Evolutionary conservation across 2,329 filamentous ascomycete genomes (phyloP), one percentile per base, ranked within the genome.

Genomic region (Hyphodiscus sp.): DNA sequence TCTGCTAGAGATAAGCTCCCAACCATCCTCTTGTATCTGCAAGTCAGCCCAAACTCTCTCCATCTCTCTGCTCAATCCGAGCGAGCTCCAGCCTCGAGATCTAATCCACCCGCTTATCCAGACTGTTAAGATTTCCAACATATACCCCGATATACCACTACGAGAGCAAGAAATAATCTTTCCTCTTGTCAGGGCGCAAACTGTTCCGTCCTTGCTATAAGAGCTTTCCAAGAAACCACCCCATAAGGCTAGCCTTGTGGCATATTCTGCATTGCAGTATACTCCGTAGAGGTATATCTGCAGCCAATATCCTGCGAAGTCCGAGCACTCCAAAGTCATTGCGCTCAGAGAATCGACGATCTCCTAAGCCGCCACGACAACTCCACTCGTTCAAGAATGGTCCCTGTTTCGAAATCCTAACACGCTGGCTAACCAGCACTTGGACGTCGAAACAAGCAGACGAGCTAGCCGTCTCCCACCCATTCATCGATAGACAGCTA

Each of bases 391-490:
- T 59, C 62, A 64, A 62, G 62, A 63, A 61, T 66, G 58, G 58
- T 63, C 59, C 56, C 58, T 63, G 64, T 63, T 63, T 65, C 61
- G 59, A 49, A 63, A 59, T 57, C 52, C 57, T 61, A 63, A 63
- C 45, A 53, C 53, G 47, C 53, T 58, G 51, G 47, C 51, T 41
- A n/a, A 52, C 57, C 30, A 58, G 53, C 57, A 63, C 61, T 62
- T 63, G 53, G 61, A 64, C 64, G 58, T 65, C 61, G 63, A 65
- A 66, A 64, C 63, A 64, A 63, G 55, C 54, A 56, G 53, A 54
- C 54, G 45, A 55, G 41, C 33, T 38, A 38, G 33, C 33, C 4
- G 33, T 38, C 33, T 38, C 33, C 33, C 33, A 4, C 33, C 57
- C 50, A 55, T 61, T 55, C 58, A 51, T 57, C 54, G 53, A 58